Conservation (phyloP, 371 early-diverging fungal genomes). For the Mucor mucedo region DNA sequence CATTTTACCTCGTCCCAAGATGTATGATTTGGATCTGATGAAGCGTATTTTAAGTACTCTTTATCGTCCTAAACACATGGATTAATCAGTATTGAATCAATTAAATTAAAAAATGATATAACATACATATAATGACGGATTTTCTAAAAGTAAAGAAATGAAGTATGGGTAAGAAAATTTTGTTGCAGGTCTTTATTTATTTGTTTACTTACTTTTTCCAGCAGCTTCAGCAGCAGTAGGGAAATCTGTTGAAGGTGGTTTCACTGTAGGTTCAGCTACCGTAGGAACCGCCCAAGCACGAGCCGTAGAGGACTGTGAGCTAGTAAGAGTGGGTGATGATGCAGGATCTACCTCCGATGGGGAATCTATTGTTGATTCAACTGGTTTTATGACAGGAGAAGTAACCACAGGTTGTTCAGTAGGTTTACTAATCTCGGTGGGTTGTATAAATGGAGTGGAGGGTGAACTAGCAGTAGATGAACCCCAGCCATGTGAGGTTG, state of each 20-base stretch:
- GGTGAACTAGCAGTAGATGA: slow-evolving; percentile 29
- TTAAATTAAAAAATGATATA: not conserved
- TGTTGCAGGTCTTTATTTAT: not conserved
- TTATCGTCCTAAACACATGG: slow-evolving; percentile 22
- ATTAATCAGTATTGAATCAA: not conserved
- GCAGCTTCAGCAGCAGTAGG: slow-evolving; percentile 39
- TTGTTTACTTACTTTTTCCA: slow-evolving; percentile 12
- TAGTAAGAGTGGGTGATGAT: slow-evolving; percentile 24
- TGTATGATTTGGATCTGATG: slow-evolving; percentile 27
- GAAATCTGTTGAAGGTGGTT: slow-evolving; percentile 25
- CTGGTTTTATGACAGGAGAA: slow-evolving; percentile 8
- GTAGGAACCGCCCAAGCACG: slow-evolving; percentile 35
- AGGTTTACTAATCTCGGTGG: slow-evolving; percentile 1
- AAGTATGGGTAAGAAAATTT: slow-evolving; percentile 10
- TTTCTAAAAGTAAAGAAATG: slow-evolving; percentile 9
- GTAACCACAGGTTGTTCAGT: not conserved
- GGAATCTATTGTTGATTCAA: not conserved
- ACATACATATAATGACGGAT: slow-evolving; percentile 15
- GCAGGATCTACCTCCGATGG: slow-evolving; percentile 24
- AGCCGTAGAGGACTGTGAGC: slow-evolving; percentile 13
- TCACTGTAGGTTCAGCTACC: slow-evolving; percentile 1
- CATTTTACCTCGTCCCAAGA: slow-evolving; percentile 48
- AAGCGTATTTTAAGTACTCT: slow-evolving; percentile 23
- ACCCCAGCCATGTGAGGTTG: slow-evolving; percentile 41
- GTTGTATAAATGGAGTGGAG: slow-evolving; percentile 6